phyloP scores from a whole-genome alignment of 495 filamentous ascomycete species.

The Podospora comata region DNA sequence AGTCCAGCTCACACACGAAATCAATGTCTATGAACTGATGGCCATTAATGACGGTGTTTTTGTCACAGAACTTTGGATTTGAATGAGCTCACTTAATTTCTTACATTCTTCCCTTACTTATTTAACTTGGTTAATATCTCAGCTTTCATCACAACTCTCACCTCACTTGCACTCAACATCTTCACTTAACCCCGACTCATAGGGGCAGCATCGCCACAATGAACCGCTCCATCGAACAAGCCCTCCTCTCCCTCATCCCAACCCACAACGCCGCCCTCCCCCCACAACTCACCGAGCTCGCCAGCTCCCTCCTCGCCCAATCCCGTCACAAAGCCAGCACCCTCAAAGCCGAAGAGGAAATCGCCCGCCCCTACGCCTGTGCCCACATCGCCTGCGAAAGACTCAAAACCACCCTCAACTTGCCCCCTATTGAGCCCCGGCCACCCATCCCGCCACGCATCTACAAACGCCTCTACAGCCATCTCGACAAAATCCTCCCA shows the following conservation, averaged over 20 bases:
- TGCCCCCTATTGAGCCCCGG: conserved; percentile 74
- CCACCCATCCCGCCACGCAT: conserved; percentile 79
- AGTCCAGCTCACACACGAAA: background rate
- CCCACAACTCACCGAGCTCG: conserved; percentile 68
- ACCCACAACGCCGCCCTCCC: conserved; percentile 71
- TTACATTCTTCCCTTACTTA: background rate
- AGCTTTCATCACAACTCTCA: background rate
- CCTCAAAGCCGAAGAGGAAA: conserved; percentile 84
- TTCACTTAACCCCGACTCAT: background rate
- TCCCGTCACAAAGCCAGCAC: conserved; percentile 75
- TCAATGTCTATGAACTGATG: background rate
- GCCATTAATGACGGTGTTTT: background rate
- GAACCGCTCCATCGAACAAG: conserved; percentile 74
- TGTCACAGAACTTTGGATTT: background rate
- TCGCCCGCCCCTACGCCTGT: conserved; percentile 81
- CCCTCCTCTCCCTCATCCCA: conserved; percentile 72
- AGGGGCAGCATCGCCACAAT: conserved; percentile 38
- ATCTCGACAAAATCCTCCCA: conserved; percentile 71
- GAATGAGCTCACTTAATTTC: background rate
- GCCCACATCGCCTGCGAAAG: conserved; percentile 89
- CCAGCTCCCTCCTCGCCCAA: conserved; percentile 78
- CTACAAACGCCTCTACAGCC: conserved; percentile 80
- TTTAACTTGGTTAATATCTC: background rate
- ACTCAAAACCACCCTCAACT: conserved; percentile 75
- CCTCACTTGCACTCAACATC: background rate